Evolutionary conservation across 78 protist genomes (phyloP), one percentile per base, ranked within the genome.

Genomic region (Isochrysis galbana): DNA sequence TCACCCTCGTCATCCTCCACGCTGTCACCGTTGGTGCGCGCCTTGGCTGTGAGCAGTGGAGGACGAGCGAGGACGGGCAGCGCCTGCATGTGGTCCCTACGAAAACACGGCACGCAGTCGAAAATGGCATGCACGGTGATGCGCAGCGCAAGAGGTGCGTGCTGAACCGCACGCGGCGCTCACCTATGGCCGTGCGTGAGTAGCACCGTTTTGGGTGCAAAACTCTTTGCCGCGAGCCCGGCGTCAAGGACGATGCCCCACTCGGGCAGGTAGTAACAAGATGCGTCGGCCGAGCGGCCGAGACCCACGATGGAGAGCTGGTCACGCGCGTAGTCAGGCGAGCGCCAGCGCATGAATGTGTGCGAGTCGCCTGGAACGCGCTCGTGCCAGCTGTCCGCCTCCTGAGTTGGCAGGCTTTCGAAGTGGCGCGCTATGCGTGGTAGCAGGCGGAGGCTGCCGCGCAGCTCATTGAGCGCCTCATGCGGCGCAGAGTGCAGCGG

Each of bases 111-210:
- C n/a, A n/a, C n/a, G n/a, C n/a, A n/a, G n/a, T n/a, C n/a, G n/a
- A n/a, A n/a, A n/a, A n/a, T n/a, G n/a, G n/a, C n/a, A n/a, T n/a
- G n/a, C n/a, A n/a, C n/a, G n/a, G n/a, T n/a, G n/a, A n/a, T n/a
- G n/a, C n/a, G n/a, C n/a, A n/a, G n/a, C n/a, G n/a, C n/a, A n/a
- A n/a, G n/a, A n/a, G n/a, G n/a, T n/a, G n/a, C n/a, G n/a, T n/a
- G n/a, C n/a, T n/a, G n/a, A n/a, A n/a, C n/a, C n/a, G n/a, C n/a
- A n/a, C n/a, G n/a, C n/a, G n/a, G n/a, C n/a, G n/a, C n/a, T n/a
- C n/a, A n/a, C n/a, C n/a, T 36, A 41, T 72, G 82, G 82, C 82
- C 82, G 82, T 72, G 82, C 82, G 82, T 34, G 82, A 72, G 82
- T 5, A 72, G 41, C 39, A 72, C 82, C 25, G 74, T 3, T 10